Base-by-base conservation (phyloP, 306 rosid species). In the Urtica urens region DNA sequence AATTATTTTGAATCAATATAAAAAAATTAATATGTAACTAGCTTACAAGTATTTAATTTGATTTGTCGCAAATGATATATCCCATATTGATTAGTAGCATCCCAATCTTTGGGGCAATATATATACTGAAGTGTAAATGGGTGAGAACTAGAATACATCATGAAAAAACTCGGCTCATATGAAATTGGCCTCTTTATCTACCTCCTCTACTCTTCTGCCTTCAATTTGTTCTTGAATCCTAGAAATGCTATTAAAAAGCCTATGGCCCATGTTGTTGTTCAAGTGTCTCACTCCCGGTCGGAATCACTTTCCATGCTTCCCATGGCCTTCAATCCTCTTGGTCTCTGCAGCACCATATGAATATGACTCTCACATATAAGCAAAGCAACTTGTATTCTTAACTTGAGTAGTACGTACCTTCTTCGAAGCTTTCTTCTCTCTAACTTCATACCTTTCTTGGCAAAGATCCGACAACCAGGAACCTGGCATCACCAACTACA, bases 251-350 rank as follows among this genome's bases (percentile, higher is more conserved):
- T 17, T 1, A 17, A 14, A 19, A n/a, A 17, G 2, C 12, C 48
- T n/a, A n/a, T n/a, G n/a, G n/a, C n/a, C 12, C 44, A 10, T 34
- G 11, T 14, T 30, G 18, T 33, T 35, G 15, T 16, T 25, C 17
- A 14, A 2, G 1, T 24, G 29, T 27, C 9, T 19, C 12, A 35
- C 62, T 25, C 46, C 70, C 74, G 58, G 20, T 77, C 83, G 23
- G 83, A 77, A 20, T 69, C 79, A 30, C 83, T 72, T 18, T 77
- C 79, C 65, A 77, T 55, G 19, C 79, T 57, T 43, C 74, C 78
- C 83, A 77, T 77, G 57, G 79, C 79, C 74, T 72, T 77, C 51
- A 77, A 46, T 50, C 83, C 83, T 60, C 79, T 62, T 17, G 79
- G 79, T 62, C 74, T 77, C 79, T 77, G 77, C 74, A 60, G 59